Base-by-base conservation (phyloP, 768 basidiomycete species). In the Tubosaeta brunneosetosa region DNA sequence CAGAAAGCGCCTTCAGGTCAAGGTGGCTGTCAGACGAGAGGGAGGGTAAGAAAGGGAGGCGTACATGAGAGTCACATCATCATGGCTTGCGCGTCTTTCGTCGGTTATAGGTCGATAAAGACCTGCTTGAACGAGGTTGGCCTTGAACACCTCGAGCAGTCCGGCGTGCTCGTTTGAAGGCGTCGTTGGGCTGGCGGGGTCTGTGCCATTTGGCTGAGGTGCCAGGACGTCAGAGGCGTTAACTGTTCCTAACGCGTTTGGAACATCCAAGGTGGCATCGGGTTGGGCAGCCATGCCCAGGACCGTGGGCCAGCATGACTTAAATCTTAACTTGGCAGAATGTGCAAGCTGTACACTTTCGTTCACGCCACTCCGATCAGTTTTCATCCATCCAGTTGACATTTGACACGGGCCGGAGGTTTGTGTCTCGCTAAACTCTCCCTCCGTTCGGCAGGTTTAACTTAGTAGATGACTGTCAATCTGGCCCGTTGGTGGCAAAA, bases 41-140 rank as follows among this genome's bases (percentile, higher is more conserved):
- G 12, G 11, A 42, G 5, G 16, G 7, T 9, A 34, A n/a, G 34
- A 42, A 9, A 27, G 3, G 31, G 17, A 1, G 27, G 72, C 81
- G 47, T 54, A 89, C 86, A 87, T 63, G 17, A 92, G 67, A 3
- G 85, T 87, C 1, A 76, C 61, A 38, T 91, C 88, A 47, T 86
- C 81, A 55, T 84, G 82, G 3, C 81, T 82, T 0, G 84, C 73
- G 14, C 55, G 60, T 27, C 43, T 47, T 1, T 52, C 57, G 26
- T 71, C 69, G 14, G 66, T 57, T 2, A 67, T 52, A 14, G 75
- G 74, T 5, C 53, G 65, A 65, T 85, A 89, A 31, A 88, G 73
- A n/a, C 73, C 70, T 3, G 77, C 77, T 25, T 75, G 69, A 3
- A 55, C 58, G 14, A 90, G 72, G 41, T 69, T 73, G 12, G 71